Evolutionary conservation across 1,284 basidiomycete species (phyloP).

Genomic region (Ustilago curta): DNA sequence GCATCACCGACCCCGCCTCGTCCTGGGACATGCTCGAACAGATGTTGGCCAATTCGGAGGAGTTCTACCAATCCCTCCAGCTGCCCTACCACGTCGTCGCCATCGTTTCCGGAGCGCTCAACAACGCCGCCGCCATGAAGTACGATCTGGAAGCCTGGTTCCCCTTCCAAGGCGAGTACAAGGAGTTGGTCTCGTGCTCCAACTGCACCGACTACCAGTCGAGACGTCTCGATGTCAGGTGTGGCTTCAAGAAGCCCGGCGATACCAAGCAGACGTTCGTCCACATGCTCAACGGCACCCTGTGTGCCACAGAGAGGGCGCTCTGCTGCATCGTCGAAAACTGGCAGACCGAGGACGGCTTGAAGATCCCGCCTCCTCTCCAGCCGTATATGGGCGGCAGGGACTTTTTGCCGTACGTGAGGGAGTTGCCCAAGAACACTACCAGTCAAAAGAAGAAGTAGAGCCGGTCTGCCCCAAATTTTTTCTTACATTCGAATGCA

Average conservation of each 20-base stretch:
- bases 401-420: constrained; percentile 88
- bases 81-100: constrained; percentile 91
- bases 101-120: constrained; percentile 96
- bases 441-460: constrained; percentile 75
- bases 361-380: constrained; percentile 87
- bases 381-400: constrained; percentile 96
- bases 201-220: constrained; percentile 72
- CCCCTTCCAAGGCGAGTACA: constrained; percentile 95
- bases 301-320: constrained; percentile 95
- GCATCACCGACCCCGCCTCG: constrained; percentile 84
- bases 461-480: not conserved
- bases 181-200: constrained; percentile 76
- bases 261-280: constrained; percentile 68
- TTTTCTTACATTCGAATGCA: not conserved
- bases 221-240: constrained; percentile 63
- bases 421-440: constrained; percentile 80
- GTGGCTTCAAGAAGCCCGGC: constrained; percentile 68
- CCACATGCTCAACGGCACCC: constrained; percentile 77
- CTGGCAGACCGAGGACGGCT: constrained; percentile 94
- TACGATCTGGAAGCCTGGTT: constrained; percentile 99
- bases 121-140: constrained; percentile 96
- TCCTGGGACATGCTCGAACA: constrained; percentile 93
- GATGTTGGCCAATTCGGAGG: constrained; percentile 91
- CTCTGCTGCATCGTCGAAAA: constrained; percentile 99
- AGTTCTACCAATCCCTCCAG: constrained; percentile 93